These are phyloP conservation scores for Cubamyces sp. DNA, from an alignment of 768 basidiomycete species.

Conservation along the genomic window DNA sequence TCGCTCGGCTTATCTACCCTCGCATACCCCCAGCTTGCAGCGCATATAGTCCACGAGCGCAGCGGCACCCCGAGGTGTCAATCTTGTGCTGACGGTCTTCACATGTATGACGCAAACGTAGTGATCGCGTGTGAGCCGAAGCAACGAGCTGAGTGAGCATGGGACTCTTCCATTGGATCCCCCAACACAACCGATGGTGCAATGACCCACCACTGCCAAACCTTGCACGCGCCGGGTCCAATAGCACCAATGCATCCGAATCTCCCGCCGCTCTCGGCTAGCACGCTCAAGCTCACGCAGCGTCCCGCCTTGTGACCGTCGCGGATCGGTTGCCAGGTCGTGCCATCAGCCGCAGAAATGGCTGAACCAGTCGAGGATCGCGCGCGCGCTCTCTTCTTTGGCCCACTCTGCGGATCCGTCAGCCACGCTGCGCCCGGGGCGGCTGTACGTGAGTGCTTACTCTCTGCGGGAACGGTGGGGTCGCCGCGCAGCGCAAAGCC, in stretches of 20 bases:
- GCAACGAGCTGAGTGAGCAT: not conserved
- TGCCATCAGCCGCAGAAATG: not conserved
- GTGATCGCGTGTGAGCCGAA: not conserved
- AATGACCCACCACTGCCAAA: no score
- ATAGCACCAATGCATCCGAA: no score
- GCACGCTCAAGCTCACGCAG: not conserved
- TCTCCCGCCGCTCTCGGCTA: no score
- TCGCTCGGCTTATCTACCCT: not conserved
- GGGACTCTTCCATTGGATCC: not conserved
- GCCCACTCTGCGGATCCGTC: slow-evolving; percentile 20
- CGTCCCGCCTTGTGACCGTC: not conserved
- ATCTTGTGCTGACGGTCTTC: not conserved
- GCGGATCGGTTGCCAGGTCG: not conserved
- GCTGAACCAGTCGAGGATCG: slow-evolving; percentile 25
- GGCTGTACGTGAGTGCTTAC: not conserved
- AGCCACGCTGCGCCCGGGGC: not conserved
- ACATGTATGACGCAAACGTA: not conserved
- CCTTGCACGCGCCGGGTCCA: no score
- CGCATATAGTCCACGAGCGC: not conserved
- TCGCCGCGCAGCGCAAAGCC: slow-evolving; percentile 33
- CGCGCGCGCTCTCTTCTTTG: slow-evolving; percentile 27
- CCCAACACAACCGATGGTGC: not conserved
- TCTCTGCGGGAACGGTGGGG: not conserved
- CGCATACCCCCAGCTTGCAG: not conserved
- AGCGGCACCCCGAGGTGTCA: no score